phyloP scores from a whole-genome alignment of 345 rosid species.

The Eucalyptus melliodora region DNA sequence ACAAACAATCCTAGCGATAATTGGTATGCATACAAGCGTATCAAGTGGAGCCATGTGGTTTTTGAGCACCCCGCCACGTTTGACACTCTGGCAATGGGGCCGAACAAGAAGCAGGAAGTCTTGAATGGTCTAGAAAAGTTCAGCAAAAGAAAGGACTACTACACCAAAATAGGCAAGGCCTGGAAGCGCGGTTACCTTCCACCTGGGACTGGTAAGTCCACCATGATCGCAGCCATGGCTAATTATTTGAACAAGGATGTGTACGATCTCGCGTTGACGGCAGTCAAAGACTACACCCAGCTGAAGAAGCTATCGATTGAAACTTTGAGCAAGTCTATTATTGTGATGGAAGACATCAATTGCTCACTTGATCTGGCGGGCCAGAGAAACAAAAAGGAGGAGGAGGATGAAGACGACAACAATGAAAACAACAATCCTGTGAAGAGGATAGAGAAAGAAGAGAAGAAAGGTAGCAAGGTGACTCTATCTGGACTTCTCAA shows the following conservation, averaged over 20 bases:
- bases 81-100: no score
- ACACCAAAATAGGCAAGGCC: not conserved
- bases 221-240: no score
- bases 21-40: no score
- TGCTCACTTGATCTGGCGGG: slow-evolving; percentile 38
- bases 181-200: no score
- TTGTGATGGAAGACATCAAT: slow-evolving; percentile 67
- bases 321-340: slow-evolving; percentile 32
- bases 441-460: not conserved
- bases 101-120: no score
- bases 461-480: not conserved
- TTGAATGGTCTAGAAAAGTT: no score
- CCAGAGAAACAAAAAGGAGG: slow-evolving; percentile 7
- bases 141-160: no score
- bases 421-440: not conserved
- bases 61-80: no score
- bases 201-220: no score
- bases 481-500: slow-evolving; percentile 21
- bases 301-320: slow-evolving; percentile 37
- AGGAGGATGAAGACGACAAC: not conserved
- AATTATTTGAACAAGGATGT: no score
- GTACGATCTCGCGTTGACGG: not conserved
- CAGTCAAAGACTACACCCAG: slow-evolving; percentile 35
- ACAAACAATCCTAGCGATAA: not conserved
- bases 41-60: no score